Evolutionary conservation across 2,329 filamentous ascomycete species (phyloP).

Genomic region (Volutella citrinella): DNA sequence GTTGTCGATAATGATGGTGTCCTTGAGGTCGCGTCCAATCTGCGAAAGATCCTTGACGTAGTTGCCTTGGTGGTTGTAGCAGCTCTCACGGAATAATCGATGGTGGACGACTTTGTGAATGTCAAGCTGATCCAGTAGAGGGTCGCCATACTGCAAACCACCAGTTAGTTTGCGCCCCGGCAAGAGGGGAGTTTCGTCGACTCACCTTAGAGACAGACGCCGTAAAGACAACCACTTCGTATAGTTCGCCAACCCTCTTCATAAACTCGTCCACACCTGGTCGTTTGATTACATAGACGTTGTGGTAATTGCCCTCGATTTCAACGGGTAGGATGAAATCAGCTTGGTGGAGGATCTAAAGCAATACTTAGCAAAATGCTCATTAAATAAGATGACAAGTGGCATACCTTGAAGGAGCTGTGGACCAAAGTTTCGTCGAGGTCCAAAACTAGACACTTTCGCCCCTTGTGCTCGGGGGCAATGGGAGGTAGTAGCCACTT

Average conservation of each 20-base stretch:
- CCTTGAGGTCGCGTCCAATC: slow-evolving; percentile 89
- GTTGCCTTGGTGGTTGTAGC: slow-evolving; percentile 98
- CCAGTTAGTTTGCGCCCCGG: too few species aligned
- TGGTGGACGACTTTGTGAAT: slow-evolving; percentile 98
- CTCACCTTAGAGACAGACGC: slow-evolving; percentile 93
- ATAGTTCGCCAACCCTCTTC: slow-evolving; percentile 96
- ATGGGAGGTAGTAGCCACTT: slow-evolving; percentile 81
- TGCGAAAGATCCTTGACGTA: slow-evolving; percentile 99
- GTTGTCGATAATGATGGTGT: slow-evolving; percentile 99
- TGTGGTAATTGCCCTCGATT: slow-evolving; percentile 98
- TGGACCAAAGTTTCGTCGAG: slow-evolving; percentile 96
- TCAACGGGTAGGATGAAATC: slow-evolving; percentile 99
- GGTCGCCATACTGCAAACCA: slow-evolving; percentile 88
- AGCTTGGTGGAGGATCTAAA: slow-evolving; percentile 89
- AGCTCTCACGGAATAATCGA: slow-evolving; percentile 93
- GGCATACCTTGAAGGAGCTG: slow-evolving; percentile 90
- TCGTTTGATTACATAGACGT: slow-evolving; percentile 98
- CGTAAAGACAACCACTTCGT: slow-evolving; percentile 98
- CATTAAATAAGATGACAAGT: not conserved
- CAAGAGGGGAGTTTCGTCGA: not conserved
- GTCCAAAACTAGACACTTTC: slow-evolving; percentile 93
- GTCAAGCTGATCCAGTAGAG: slow-evolving; percentile 90
- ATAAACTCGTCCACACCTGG: slow-evolving; percentile 99
- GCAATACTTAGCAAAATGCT: slow-evolving; percentile 18
- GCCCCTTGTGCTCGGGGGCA: slow-evolving; percentile 73